A percentile compares a stretch with the other conserved stretches of the same genome.
Evolutionary conservation across 2,329 filamentous ascomycete genomes (phyloP).

Genomic region (Talaromyces verruculosus): DNA sequence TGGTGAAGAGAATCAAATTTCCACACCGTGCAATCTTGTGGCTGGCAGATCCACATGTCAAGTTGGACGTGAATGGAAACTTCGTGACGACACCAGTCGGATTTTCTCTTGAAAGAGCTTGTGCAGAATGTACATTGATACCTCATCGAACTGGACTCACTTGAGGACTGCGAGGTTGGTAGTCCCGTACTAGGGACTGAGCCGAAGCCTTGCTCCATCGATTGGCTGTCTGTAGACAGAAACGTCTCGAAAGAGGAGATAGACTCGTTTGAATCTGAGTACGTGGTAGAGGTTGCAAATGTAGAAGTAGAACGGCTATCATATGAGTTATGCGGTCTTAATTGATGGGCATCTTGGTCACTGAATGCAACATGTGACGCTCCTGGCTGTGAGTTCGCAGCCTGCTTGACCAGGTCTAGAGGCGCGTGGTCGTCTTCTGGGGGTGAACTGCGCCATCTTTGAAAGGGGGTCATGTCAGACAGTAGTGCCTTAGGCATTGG

Average conservation of each 20-base stretch:
- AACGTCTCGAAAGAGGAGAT: constrained; percentile 32
- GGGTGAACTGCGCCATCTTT: not conserved
- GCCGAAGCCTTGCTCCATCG: not conserved
- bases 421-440: constrained; percentile 4
- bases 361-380: not conserved
- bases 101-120: constrained; percentile 50
- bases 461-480: constrained; percentile 22
- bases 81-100: constrained; percentile 54
- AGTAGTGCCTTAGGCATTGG: constrained; percentile 38
- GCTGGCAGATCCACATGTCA: constrained; percentile 44
- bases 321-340: not conserved
- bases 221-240: constrained; percentile 21
- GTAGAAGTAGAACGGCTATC: constrained; percentile 29
- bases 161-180: constrained; percentile 18
- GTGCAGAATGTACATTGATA: constrained; percentile 54
- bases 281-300: constrained; percentile 27
- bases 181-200: constrained; percentile 12
- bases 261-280: constrained; percentile 33
- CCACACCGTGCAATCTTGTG: constrained; percentile 18
- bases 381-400: constrained; percentile 12
- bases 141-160: constrained; percentile 16
- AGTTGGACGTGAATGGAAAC: constrained; percentile 51
- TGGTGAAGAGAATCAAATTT: constrained; percentile 20
- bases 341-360: no score
- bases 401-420: not conserved